Base-by-base conservation (phyloP, 208 protist genomes). In the Acanthamoeba royreba region DNA sequence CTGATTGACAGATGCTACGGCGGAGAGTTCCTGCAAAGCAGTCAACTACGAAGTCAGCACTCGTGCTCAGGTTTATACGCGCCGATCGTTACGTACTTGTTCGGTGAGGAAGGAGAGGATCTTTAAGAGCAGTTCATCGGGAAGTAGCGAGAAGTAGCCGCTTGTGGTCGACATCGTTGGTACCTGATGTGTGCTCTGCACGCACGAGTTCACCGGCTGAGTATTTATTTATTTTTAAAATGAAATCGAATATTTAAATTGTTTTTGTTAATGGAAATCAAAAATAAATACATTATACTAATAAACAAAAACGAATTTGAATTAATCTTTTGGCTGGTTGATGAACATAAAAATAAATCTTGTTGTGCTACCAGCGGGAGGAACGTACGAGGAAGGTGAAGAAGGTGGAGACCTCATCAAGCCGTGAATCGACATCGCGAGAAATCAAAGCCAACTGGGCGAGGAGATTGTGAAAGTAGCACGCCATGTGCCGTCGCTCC, bases 61-160 rank as follows among this genome's bases (percentile, higher is more conserved):
- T n/a, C n/a, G n/a, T n/a, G n/a, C n/a, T n/a, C n/a, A n/a, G n/a
- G n/a, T n/a, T n/a, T n/a, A n/a, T n/a, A n/a, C n/a, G n/a, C n/a
- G n/a, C n/a, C n/a, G n/a, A n/a, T n/a, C n/a, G n/a, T n/a, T n/a
- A n/a, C n/a, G n/a, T n/a, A 72, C 61, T 35, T 53, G 74, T 53
- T 85, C 74, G 74, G 11, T 85, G 1, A 85, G 74, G 45, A 85
- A 85, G 3, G 74, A 85, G 11, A 85, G 52, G 19, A 85, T 53
- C 74, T 85, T 85, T 35, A 85, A 13, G 17, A 85, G 74, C n/a
- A 85, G 74, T 25, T 85, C 74, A 33, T 85, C 74, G 0, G 74
- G 74, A 31, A 85, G 45, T 4, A 85, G 74, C 31, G 43, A 55
- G 74, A 85, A 85, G 74, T 85, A 85, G 74, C 74, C 74, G 40